Conservation (phyloP, 768 basidiomycete genomes). For the Trametes cinnabarina region DNA sequence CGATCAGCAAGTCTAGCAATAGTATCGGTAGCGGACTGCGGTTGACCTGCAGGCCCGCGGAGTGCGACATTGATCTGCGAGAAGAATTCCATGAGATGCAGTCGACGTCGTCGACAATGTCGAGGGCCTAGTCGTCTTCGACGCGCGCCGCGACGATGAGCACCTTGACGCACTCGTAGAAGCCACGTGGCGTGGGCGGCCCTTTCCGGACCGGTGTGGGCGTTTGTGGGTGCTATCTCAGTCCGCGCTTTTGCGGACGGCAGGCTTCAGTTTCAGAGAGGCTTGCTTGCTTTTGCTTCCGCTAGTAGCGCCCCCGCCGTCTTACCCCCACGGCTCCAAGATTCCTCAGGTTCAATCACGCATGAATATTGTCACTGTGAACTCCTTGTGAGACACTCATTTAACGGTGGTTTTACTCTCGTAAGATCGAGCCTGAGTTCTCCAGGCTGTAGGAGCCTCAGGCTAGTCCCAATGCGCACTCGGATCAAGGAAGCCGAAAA, state of each 20-base stretch:
- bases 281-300: too few species aligned
- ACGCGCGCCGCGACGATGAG: background rate
- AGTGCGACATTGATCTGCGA: conserved; percentile 84
- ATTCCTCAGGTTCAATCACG: too few species aligned
- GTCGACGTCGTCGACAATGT: conserved; percentile 13
- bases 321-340: too few species aligned
- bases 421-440: too few species aligned
- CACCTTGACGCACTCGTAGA: background rate
- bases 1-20: conserved; percentile 86
- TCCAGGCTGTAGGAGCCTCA: too few species aligned
- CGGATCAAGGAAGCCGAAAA: too few species aligned
- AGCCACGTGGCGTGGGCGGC: background rate
- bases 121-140: background rate
- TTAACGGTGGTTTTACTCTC: too few species aligned
- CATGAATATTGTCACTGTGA: too few species aligned
- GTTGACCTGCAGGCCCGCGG: conserved; percentile 77
- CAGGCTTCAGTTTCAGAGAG: too few species aligned
- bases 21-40: conserved; percentile 82
- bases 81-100: conserved; percentile 69
- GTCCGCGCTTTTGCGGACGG: background rate
- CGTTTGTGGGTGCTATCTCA: conserved; percentile 7
- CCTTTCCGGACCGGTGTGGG: conserved; percentile 3
- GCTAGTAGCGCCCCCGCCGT: too few species aligned
- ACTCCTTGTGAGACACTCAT: too few species aligned
- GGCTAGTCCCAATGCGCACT: too few species aligned